Evolutionary conservation across 2,329 filamentous ascomycete species (phyloP).

Genomic region (Juglanconis juglandina): DNA sequence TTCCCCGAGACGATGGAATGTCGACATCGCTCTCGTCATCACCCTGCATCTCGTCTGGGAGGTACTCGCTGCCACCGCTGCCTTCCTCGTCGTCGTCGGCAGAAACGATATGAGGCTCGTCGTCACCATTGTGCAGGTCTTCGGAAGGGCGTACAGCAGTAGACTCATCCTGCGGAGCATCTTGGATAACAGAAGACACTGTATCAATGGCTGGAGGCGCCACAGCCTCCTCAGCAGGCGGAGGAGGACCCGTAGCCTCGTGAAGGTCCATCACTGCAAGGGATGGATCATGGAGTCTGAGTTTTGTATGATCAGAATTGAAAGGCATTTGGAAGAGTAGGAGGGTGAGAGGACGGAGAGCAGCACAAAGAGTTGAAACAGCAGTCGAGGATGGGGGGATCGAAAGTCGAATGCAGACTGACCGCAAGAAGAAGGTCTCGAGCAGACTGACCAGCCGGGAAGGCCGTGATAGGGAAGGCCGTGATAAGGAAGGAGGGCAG

Average conservation of each 20-base stretch:
- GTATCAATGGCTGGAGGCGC: not conserved
- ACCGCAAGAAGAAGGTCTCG: too few relatives aligned
- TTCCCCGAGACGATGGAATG: not conserved
- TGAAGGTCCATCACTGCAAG: not conserved
- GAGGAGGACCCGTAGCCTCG: not conserved
- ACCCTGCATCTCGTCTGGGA: not conserved
- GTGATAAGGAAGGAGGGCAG: too few relatives aligned
- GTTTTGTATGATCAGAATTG: not conserved
- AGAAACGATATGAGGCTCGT: not conserved
- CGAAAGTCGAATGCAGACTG: too few relatives aligned
- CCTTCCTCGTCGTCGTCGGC: not conserved
- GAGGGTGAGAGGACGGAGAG: too few relatives aligned
- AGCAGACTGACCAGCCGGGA: too few relatives aligned
- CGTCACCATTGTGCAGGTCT: not conserved
- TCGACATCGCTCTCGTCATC: not conserved
- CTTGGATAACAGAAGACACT: not conserved
- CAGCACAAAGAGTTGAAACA: too few relatives aligned
- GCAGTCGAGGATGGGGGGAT: too few relatives aligned
- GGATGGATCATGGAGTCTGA: not conserved
- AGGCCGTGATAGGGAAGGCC: too few relatives aligned
- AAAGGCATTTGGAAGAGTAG: too few relatives aligned
- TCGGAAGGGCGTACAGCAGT: not conserved
- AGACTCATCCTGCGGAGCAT: not conserved
- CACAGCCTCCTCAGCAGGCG: not conserved
- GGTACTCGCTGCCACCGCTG: not conserved